Evolutionary conservation across 495 filamentous ascomycete genomes (phyloP).

Genomic region (Cercophora sp.): DNA sequence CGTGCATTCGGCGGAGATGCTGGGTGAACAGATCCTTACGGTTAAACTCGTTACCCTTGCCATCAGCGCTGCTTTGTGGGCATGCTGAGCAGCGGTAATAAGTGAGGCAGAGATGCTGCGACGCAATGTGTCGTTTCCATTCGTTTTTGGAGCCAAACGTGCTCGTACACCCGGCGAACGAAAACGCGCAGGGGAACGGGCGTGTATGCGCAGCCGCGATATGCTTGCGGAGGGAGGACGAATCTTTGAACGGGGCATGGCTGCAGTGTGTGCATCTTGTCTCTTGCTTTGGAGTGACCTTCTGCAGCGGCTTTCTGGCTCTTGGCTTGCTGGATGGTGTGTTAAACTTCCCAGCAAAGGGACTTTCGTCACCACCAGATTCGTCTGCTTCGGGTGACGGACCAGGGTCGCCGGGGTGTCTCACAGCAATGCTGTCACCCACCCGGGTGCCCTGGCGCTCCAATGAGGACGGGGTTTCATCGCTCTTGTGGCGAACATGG

Average conservation of each 20-base stretch:
- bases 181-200: conserved; percentile 81
- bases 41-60: conserved; percentile 65
- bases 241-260: conserved; percentile 56
- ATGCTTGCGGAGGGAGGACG: conserved; percentile 55
- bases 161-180: conserved; percentile 75
- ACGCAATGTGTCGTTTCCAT: conserved; percentile 84
- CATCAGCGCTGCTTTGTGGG: conserved; percentile 55
- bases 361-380: conserved; percentile 32
- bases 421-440: conserved; percentile 33
- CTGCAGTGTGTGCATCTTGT: conserved; percentile 52
- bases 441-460: conserved; percentile 23
- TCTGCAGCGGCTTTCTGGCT: conserved; percentile 45
- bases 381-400: conserved; percentile 39
- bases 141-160: conserved; percentile 94
- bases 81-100: conserved; percentile 81
- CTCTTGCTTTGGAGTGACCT: conserved; percentile 50
- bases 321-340: conserved; percentile 44
- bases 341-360: conserved; percentile 35
- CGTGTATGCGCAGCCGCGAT: conserved; percentile 59
- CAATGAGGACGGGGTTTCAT: conserved; percentile 30
- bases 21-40: conserved; percentile 95
- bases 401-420: conserved; percentile 37
- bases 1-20: conserved; percentile 91
- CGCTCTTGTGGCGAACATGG: conserved; percentile 48
- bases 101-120: conserved; percentile 79